Conservation (phyloP, 768 basidiomycete genomes). For the Calvatia gigantea region DNA sequence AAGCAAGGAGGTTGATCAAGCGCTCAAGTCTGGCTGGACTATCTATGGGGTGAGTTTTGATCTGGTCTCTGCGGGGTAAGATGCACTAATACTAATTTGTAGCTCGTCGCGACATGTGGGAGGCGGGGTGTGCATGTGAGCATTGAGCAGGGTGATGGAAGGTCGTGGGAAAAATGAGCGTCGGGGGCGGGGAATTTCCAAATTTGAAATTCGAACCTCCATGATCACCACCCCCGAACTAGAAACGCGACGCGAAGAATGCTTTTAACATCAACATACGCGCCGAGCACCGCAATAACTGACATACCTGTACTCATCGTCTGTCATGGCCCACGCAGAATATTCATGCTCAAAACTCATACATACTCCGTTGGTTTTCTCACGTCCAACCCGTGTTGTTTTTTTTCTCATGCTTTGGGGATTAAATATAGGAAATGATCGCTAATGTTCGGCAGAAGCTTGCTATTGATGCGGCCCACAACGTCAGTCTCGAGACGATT, state of each 20-base stretch:
- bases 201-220: background rate
- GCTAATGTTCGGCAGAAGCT: constrained; percentile 17
- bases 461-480: constrained; percentile 7
- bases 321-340: constrained; percentile 1
- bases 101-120: background rate
- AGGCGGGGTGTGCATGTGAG: background rate
- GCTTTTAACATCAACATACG: constrained; percentile 6
- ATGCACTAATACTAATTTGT: background rate
- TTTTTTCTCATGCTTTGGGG: background rate
- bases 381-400: background rate
- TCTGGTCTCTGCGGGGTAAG: no score
- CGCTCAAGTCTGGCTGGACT: background rate
- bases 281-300: background rate
- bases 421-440: constrained; percentile 21
- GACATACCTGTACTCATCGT: constrained; percentile 2
- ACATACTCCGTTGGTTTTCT: background rate
- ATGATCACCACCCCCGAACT: background rate
- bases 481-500: constrained; percentile 18
- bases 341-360: constrained; percentile 6
- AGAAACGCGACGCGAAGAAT: background rate
- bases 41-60: background rate
- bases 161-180: constrained; percentile 1
- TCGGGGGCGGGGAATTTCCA: background rate
- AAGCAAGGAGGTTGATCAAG: background rate
- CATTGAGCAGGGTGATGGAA: background rate